Evolutionary conservation across 2,329 filamentous ascomycete species (phyloP).

Genomic region (Thermothelomyces thermophilus): DNA sequence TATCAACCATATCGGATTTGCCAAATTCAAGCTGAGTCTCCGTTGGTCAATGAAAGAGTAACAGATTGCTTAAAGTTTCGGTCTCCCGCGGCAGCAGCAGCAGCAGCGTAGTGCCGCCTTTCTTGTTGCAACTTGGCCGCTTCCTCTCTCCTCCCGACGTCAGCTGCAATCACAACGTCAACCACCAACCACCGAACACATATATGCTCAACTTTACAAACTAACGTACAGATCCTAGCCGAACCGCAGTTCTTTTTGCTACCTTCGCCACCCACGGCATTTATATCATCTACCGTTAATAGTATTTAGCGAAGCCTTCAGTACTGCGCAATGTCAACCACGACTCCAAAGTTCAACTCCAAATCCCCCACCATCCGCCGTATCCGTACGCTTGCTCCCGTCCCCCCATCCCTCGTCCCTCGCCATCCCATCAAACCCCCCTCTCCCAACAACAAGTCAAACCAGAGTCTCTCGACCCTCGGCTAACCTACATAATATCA

Average conservation of each 20-base stretch:
- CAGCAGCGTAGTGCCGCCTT: not conserved
- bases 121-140: conserved; percentile 17
- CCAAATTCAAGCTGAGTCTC: no score
- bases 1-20: no score
- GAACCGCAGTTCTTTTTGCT: no score
- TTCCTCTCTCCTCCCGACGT: conserved; percentile 9
- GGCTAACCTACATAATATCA: conserved; percentile 30
- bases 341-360: conserved; percentile 50
- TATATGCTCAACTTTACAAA: conserved; percentile 6
- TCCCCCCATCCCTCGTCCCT: not conserved
- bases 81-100: no score
- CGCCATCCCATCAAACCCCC: conserved; percentile 15
- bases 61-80: no score
- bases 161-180: conserved; percentile 2
- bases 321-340: not conserved
- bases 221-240: not conserved
- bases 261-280: no score
- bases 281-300: not conserved
- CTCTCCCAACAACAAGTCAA: no score
- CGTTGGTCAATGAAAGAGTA: no score
- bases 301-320: not conserved
- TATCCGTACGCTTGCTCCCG: conserved; percentile 54
- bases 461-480: no score
- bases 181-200: not conserved
- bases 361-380: conserved; percentile 80